Base-by-base conservation (phyloP, 345 rosid species). In the Gynandropsis gynandra region DNA sequence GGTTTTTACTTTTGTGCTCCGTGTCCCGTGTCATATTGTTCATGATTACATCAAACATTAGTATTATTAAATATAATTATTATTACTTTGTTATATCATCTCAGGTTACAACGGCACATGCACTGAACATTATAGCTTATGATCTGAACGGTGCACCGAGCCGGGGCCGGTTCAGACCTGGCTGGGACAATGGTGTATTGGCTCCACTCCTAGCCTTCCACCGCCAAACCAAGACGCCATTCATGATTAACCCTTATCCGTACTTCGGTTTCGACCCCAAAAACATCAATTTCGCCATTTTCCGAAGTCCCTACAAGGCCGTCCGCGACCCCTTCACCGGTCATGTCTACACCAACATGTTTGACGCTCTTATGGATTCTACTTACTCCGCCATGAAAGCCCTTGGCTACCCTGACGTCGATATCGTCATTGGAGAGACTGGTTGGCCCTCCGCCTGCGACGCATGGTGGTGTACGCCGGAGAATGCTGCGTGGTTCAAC, bases 361-460 rank as follows among this genome's bases (percentile, higher is more conserved):
- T 68, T 1, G 98, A 90, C 11, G 75, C 76, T 1, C 62, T 71
- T 42, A 54, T 90, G 20, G 98, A 90, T 42, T 70, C 87, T 0
- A 77, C 86, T 6, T 70, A 66, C 47, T 67, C 82, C 0, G 81
- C 98, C 39, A 84, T 90, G 98, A 74, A 71, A 58, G 78, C 74
- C 16, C 31, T 77, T 0, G 95, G 87, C 1, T 87, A 77, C 32
- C 81, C 71, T 0, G 95, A 84, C 17, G 92, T 87, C 8, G 72
- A 62, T 16, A 78, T 86, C 14, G 76, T 76, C 1, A 67, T 87
- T 1, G 88, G 80, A 0, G 97, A 89, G 63, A 80, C 97, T 0
- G 97, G 97, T 10, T 89, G 97, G 97, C 90, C 97, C 0, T 76
- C 94, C 0, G 73, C 58, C 0, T 85, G 94, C 1, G 95, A 80